Conservation (phyloP, 1,139 yeast species). For the Pichia sp. region DNA sequence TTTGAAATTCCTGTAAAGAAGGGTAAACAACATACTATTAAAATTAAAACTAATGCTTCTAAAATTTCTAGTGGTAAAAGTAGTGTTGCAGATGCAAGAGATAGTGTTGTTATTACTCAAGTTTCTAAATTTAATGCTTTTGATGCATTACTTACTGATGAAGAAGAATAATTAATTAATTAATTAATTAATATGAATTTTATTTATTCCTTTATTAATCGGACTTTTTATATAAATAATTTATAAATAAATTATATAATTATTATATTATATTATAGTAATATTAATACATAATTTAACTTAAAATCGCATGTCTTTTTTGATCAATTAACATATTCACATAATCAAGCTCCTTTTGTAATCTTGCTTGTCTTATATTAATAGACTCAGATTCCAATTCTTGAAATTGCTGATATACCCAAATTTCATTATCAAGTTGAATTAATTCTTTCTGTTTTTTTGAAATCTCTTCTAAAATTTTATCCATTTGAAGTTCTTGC, state of each 20-base stretch:
- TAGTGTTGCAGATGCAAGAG: conserved; percentile 56
- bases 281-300: not conserved
- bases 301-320: conserved; percentile 1
- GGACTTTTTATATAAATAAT: no score
- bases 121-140: conserved; percentile 68
- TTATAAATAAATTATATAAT: no score
- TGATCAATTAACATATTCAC: conserved; percentile 9
- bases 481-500: not conserved
- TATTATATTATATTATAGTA: not conserved
- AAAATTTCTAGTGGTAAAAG: conserved; percentile 70
- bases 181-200: no score
- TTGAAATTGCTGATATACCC: conserved; percentile 5
- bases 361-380: conserved; percentile 4
- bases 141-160: conserved; percentile 67
- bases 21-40: conserved; percentile 40
- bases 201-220: no score
- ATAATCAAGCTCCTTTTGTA: conserved; percentile 15
- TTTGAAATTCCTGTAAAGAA: conserved; percentile 27
- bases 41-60: conserved; percentile 64
- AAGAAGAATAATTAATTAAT: conserved; percentile 41
- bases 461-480: not conserved
- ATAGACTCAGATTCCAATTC: conserved; percentile 9
- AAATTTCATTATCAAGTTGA: conserved; percentile 8
- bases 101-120: conserved; percentile 61
- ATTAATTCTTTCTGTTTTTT: not conserved